A percentile compares a stretch with the other conserved stretches of the same genome.
These are phyloP conservation scores for Colletotrichum salicis DNA, from an alignment of 2,329 filamentous ascomycete species.

Conservation along the genomic window DNA sequence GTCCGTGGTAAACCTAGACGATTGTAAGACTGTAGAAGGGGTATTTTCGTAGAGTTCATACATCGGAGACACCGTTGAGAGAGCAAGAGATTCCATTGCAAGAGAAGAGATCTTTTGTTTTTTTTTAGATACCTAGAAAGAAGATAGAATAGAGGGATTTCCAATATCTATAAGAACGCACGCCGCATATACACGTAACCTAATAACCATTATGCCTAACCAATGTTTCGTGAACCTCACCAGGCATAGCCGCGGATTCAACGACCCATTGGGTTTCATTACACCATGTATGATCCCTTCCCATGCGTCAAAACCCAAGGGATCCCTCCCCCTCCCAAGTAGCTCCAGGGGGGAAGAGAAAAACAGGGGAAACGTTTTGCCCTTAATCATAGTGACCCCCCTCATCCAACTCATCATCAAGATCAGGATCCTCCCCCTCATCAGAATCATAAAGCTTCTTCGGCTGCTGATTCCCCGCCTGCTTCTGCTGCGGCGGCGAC, in stretches of 20 bases:
- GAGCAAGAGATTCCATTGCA: not conserved
- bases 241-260: conserved; percentile 2
- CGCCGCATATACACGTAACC: not conserved
- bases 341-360: not conserved
- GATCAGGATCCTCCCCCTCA: conserved; percentile 44
- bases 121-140: conserved; percentile 21
- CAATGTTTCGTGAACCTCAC: not conserved
- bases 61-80: not conserved
- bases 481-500: conserved; percentile 14
- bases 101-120: not conserved
- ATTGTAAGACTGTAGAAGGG: not conserved
- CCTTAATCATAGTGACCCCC: conserved; percentile 29
- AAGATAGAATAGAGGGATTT: conserved; percentile 23
- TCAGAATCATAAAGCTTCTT: conserved; percentile 48
- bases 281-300: not conserved
- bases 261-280: not conserved
- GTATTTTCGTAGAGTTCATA: not conserved
- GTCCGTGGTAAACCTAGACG: too few species aligned
- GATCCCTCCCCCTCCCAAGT: not conserved
- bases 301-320: not conserved
- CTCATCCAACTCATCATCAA: conserved; percentile 42
- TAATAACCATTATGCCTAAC: not conserved
- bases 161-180: conserved; percentile 5
- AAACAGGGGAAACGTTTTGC: not conserved
- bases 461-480: conserved; percentile 19